A percentile compares a stretch with the other conserved stretches of the same genome.
Evolutionary conservation across 495 filamentous ascomycete species (phyloP).

Genomic region (Cryomyces minteri): DNA sequence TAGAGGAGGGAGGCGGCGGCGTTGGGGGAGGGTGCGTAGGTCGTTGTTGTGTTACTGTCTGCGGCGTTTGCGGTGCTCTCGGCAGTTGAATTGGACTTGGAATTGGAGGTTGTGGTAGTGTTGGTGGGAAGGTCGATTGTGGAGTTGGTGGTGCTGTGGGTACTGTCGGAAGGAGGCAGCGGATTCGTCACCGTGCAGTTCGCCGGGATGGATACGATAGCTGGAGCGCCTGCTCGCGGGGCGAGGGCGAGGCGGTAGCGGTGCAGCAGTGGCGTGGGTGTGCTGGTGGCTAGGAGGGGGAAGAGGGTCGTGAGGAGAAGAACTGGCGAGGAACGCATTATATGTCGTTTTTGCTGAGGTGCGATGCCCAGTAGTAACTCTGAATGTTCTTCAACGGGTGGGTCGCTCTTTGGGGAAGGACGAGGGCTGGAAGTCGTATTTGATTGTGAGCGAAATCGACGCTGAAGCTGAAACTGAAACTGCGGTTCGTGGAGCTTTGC

Average conservation of each 20-base stretch:
- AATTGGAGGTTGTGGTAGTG: not conserved
- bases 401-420: no score
- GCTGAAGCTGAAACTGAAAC: no score
- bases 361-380: no score
- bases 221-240: conserved; percentile 12
- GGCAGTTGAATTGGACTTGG: not conserved
- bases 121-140: no score
- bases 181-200: conserved; percentile 13
- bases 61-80: not conserved
- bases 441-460: no score
- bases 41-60: not conserved
- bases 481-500: no score
- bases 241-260: not conserved
- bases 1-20: conserved; percentile 5
- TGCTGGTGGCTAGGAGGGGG: conserved; percentile 4
- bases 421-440: no score
- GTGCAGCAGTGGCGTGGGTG: not conserved
- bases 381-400: no score
- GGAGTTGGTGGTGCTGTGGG: no score
- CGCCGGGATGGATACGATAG: conserved; percentile 9
- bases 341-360: no score
- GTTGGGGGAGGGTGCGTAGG: conserved; percentile 5
- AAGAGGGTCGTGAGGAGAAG: conserved; percentile 1
- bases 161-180: not conserved
- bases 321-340: no score